Base-by-base conservation (phyloP, 1,139 yeast genomes). In the Geotrichum phurueaensis region DNA sequence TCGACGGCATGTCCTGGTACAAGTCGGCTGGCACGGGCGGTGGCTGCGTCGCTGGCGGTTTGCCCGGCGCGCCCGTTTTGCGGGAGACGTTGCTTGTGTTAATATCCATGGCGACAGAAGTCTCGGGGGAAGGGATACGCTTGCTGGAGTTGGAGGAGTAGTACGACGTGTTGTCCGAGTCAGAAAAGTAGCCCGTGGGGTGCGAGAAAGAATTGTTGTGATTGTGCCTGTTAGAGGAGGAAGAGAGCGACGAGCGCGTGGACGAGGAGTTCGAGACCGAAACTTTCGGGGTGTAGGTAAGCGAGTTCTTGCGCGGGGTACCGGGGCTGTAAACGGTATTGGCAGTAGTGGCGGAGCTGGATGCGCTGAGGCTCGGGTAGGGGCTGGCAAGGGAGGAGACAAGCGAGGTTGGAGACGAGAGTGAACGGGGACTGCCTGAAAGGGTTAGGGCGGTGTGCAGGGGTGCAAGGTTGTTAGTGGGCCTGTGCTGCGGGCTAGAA, bases 401-500 rank as follows among this genome's bases (percentile, higher is more conserved):
- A 20, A 58, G 18, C 31, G 54, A 56, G 22, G 45, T 22, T 20
- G 53, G 45, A 25, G 23, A 15, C 29, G 52, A 49, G 31, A 23
- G 29, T 36, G 51, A 25, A 29, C 50, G 27, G 47, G 51, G 53
- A 20, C 49, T 27, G 18, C 50, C 31, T 50, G 60, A 7, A 22
- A 23, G n/a, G 33, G 57, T 18, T 47, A 39, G 39, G 52, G 59
- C 50, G 36, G 53, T 52, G 20, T 39, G 18, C 47, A 39, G 47
- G 47, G 47, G 47, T 39, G 47, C 2, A n/a, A 39, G 47, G 20
- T 18, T 39, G 20, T 65, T 27, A 64, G 60, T 60, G 61, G 62
- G 61, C 62, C 64, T 56, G 62, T 64, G 60, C 63, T 65, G 33
- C 65, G 60, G 18, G 65, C 62, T 31, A 53, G 56, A 10, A 56